These are phyloP conservation scores for Pistacia vera DNA, from an alignment of 345 rosid genomes.

Conservation along the genomic window DNA sequence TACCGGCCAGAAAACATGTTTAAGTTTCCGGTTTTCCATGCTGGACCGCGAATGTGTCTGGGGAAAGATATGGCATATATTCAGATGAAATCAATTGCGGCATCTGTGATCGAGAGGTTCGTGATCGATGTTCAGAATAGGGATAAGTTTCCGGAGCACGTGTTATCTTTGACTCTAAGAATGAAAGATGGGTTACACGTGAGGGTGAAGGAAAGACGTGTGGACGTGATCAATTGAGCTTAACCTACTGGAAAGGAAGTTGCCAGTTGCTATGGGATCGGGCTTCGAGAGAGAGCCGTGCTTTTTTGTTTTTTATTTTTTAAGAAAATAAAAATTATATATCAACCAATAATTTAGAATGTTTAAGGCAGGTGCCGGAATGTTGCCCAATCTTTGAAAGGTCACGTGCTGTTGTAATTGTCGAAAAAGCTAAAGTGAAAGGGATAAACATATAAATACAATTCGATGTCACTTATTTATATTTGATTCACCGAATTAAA, in stretches of 20 bases:
- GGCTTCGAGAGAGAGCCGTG: no score
- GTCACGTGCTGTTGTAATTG: no score
- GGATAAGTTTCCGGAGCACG: slow-evolving; percentile 16
- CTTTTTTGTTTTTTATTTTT: no score
- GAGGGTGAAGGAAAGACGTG: background rate
- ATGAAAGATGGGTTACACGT: slow-evolving; percentile 33
- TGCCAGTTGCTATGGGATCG: no score
- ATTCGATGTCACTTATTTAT: no score
- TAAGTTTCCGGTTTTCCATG: slow-evolving; percentile 22
- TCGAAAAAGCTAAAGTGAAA: no score
- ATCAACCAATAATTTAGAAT: no score
- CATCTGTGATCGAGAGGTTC: slow-evolving; percentile 22
- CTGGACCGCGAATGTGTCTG: slow-evolving; percentile 28
- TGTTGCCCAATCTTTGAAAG: no score
- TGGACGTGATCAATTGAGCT: background rate
- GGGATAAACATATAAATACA: no score
- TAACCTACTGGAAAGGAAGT: background rate
- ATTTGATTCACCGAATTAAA: no score
- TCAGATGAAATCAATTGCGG: slow-evolving; percentile 29
- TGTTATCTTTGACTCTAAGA: slow-evolving; percentile 23
- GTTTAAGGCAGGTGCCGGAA: no score
- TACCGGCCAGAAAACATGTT: slow-evolving; percentile 2
- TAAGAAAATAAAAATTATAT: no score
- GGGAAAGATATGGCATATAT: slow-evolving; percentile 35
- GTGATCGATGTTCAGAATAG: slow-evolving; percentile 18